Conservation (phyloP, 2,329 filamentous ascomycete genomes). For the Calonectria hongkongensis region DNA sequence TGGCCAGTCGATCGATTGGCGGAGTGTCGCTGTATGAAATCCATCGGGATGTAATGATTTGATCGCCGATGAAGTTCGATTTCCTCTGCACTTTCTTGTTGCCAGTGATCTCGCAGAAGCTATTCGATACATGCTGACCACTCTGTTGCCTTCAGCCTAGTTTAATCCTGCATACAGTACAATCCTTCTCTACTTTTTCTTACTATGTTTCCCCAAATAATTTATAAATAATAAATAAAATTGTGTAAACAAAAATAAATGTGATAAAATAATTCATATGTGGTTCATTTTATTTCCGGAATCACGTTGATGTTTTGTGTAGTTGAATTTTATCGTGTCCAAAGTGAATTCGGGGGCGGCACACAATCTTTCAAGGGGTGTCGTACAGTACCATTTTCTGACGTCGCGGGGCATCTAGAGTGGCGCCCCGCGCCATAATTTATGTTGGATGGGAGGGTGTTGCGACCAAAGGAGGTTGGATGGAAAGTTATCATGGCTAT, state of each 20-base stretch:
- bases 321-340: too few species aligned
- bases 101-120: neutral
- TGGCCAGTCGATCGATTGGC: neutral
- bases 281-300: too few species aligned
- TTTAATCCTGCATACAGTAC: neutral
- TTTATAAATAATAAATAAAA: too few species aligned
- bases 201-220: too few species aligned
- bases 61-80: conserved; percentile 7
- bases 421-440: neutral
- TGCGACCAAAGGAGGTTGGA: neutral
- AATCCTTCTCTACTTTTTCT: too few species aligned
- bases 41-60: neutral
- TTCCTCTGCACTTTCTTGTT: neutral
- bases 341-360: too few species aligned
- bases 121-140: too few species aligned
- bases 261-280: too few species aligned
- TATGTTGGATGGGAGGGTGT: neutral
- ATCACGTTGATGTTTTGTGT: too few species aligned
- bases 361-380: too few species aligned
- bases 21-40: neutral
- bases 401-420: neutral
- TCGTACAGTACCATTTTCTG: neutral
- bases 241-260: too few species aligned
- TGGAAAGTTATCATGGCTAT: neutral
- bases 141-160: neutral